These are phyloP conservation scores for Phaseolus coccineus DNA, from an alignment of 331 rosid genomes.

Conservation along the genomic window DNA sequence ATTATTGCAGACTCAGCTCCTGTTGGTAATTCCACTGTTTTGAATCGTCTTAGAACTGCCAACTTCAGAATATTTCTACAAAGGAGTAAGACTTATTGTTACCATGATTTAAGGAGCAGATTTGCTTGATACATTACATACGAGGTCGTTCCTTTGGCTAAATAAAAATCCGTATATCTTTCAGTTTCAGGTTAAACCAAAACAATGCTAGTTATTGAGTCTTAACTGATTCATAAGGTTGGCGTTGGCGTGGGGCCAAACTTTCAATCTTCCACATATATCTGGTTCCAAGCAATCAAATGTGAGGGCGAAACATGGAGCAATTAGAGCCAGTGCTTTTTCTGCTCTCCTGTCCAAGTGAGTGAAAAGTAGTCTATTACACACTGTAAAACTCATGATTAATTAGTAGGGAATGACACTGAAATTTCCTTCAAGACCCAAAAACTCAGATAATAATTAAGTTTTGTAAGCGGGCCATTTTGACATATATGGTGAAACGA, in stretches of 20 bases:
- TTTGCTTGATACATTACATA: too few species aligned
- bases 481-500: constrained; percentile 35
- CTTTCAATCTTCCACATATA: background rate
- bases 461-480: constrained; percentile 30
- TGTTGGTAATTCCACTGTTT: constrained; percentile 39
- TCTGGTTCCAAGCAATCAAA: background rate
- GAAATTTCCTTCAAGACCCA: constrained; percentile 46
- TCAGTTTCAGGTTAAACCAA: background rate
- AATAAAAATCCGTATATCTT: background rate
- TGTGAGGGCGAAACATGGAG: constrained; percentile 24
- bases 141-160: background rate
- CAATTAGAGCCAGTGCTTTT: constrained; percentile 38
- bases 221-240: background rate
- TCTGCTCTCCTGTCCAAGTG: constrained; percentile 16
- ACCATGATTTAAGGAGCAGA: too few species aligned
- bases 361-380: constrained; percentile 29
- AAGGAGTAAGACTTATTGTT: too few species aligned
- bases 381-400: constrained; percentile 27
- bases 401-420: constrained; percentile 40
- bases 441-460: background rate
- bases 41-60: background rate
- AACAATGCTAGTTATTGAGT: background rate
- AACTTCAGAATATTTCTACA: background rate
- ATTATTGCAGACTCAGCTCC: background rate
- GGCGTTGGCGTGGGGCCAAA: background rate